phyloP scores from a whole-genome alignment of 805 yeast genomes.

The Debaryomyces tyrocola region DNA sequence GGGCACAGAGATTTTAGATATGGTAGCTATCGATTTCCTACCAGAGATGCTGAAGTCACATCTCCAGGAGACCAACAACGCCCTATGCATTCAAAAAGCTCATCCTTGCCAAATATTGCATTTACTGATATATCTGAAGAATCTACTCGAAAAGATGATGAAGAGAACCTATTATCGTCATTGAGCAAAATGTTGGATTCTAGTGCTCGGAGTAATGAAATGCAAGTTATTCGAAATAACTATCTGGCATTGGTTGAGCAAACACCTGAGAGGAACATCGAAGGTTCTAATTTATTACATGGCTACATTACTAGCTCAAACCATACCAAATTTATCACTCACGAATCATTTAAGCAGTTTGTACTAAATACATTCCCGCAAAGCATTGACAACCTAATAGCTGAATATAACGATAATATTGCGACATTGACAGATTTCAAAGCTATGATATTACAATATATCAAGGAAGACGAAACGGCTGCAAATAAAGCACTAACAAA shows the following conservation, averaged over 20 bases:
- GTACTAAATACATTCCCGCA: slow-evolving; percentile 7
- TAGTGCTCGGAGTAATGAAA: not conserved
- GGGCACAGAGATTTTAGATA: too few relatives aligned
- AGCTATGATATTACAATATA: not conserved
- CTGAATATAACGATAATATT: slow-evolving; percentile 1
- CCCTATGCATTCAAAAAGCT: not conserved
- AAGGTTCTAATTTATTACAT: not conserved
- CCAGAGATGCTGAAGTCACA: not conserved
- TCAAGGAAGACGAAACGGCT: not conserved
- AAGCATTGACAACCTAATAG: slow-evolving; percentile 5
- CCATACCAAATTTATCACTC: not conserved
- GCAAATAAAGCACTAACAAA: too few relatives aligned
- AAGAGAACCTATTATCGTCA: not conserved
- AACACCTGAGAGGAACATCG: not conserved
- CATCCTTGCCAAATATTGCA: not conserved
- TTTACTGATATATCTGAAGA: not conserved
- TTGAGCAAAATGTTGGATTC: not conserved
- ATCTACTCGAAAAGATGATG: not conserved
- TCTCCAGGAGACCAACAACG: not conserved
- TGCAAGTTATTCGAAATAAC: not conserved
- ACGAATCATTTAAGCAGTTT: not conserved
- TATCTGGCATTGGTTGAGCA: not conserved
- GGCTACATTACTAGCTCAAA: not conserved
- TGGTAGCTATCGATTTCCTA: too few relatives aligned
- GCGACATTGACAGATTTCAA: slow-evolving; percentile 2